Evolutionary conservation across 768 basidiomycete genomes (phyloP).

Genomic region (Boletus edulis): DNA sequence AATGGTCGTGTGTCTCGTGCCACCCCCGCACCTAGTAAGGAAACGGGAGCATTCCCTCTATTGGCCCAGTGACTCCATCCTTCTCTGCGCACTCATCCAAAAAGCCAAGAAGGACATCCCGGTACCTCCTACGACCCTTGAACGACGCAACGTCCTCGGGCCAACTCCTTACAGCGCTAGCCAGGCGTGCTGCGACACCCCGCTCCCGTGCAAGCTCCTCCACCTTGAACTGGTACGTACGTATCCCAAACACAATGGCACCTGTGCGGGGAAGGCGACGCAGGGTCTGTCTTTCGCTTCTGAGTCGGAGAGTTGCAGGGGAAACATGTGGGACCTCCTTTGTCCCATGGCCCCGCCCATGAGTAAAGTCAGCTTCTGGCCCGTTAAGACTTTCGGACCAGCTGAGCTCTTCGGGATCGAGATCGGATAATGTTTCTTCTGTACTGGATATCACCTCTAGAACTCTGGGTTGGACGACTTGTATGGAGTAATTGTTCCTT

Average conservation of each 20-base stretch:
- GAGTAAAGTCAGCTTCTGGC: constrained; percentile 45
- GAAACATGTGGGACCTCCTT: constrained; percentile 16
- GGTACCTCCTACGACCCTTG: constrained; percentile 25
- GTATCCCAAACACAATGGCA: constrained; percentile 68
- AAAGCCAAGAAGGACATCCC: constrained; percentile 24
- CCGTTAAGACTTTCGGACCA: constrained; percentile 60
- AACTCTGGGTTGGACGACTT: constrained; percentile 30
- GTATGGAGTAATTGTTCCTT: constrained; percentile 66
- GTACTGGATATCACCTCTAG: not conserved
- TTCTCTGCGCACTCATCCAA: constrained; percentile 23
- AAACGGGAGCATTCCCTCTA: constrained; percentile 14
- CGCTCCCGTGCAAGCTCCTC: constrained; percentile 51
- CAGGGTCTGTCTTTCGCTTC: constrained; percentile 70
- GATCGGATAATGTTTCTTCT: constrained; percentile 17
- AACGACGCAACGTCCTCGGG: constrained; percentile 52
- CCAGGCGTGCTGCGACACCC: constrained; percentile 62
- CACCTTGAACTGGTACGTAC: constrained; percentile 61
- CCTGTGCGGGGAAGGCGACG: constrained; percentile 63
- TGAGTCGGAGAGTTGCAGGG: constrained; percentile 49
- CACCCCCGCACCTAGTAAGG: constrained; percentile 13
- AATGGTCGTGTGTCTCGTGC: not conserved
- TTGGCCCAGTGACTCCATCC: constrained; percentile 16
- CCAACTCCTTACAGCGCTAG: constrained; percentile 67
- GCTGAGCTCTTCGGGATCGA: constrained; percentile 65
- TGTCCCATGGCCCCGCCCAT: constrained; percentile 20